These are phyloP conservation scores for Artemisia argyi DNA, from an alignment of 129 eudicot genomes.

Conservation along the genomic window DNA sequence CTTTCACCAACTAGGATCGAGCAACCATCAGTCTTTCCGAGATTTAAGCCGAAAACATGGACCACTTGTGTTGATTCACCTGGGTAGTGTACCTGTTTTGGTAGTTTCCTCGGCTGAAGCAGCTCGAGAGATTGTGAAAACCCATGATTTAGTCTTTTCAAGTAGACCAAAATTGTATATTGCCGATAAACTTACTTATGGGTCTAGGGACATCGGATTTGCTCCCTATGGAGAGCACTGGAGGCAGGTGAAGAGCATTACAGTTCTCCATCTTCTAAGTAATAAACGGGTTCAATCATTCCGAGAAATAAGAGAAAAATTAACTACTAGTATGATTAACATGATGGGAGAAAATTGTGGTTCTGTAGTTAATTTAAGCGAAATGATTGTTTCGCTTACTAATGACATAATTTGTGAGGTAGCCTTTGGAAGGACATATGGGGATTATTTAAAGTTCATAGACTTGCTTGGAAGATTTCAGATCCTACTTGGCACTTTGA, in stretches of 20 bases:
- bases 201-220: conserved; percentile 25
- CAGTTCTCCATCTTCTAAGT: conserved; percentile 16
- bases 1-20: conserved; percentile 41
- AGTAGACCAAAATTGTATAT: conserved; percentile 26
- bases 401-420: conserved; percentile 34
- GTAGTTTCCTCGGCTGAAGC: conserved; percentile 7
- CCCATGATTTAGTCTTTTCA: conserved; percentile 33
- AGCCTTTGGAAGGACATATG: conserved; percentile 35
- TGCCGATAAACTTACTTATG: conserved; percentile 11
- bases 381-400: conserved; percentile 18
- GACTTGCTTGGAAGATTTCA: conserved; percentile 24
- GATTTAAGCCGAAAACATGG: conserved; percentile 30
- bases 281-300: conserved; percentile 31
- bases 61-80: conserved; percentile 35
- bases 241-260: too few species aligned
- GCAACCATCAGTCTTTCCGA: conserved; percentile 24
- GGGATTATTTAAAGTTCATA: conserved; percentile 15
- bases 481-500: conserved; percentile 16
- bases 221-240: not conserved
- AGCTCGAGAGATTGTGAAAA: conserved; percentile 30
- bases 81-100: conserved; percentile 9
- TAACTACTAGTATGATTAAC: conserved; percentile 21
- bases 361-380: conserved; percentile 23
- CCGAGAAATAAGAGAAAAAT: conserved; percentile 26
- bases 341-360: conserved; percentile 1